These are phyloP conservation scores for Botrytis paeoniae DNA, from an alignment of 2,329 filamentous ascomycete genomes.

Conservation along the genomic window DNA sequence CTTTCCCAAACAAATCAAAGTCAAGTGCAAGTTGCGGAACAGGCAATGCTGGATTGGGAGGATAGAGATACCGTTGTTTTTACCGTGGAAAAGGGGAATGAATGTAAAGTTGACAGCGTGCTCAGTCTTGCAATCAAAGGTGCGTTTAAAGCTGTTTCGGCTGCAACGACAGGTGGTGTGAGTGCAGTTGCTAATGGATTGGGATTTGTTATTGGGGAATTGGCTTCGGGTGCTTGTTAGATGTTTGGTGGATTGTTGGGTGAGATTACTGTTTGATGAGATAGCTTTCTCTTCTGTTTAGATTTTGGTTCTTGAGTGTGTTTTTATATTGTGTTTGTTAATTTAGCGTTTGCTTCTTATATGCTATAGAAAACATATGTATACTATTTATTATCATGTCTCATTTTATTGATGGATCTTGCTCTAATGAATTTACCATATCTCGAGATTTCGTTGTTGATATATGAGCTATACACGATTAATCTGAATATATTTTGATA, in stretches of 20 bases:
- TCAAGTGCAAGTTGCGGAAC: not conserved
- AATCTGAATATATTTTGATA: fast-evolving
- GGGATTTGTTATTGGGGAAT: not conserved
- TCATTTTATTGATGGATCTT: not conserved
- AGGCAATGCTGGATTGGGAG: not conserved
- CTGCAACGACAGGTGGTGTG: not conserved
- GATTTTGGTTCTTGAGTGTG: not conserved
- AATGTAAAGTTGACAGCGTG: not conserved
- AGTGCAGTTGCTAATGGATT: not conserved
- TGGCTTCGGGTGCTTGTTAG: not conserved
- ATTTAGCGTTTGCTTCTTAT: not conserved
- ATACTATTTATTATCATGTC: not conserved
- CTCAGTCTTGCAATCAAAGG: not conserved
- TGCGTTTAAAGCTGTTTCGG: not conserved
- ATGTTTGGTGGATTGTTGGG: not conserved
- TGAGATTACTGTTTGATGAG: not conserved
- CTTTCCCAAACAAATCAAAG: not conserved
- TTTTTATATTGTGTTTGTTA: not conserved
- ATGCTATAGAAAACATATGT: not conserved
- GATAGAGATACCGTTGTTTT: not conserved
- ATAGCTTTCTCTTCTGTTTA: not conserved
- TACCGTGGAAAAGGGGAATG: not conserved
- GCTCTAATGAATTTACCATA: not conserved
- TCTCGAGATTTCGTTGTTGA: not conserved
- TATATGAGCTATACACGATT: fast-evolving